Evolutionary conservation across 192 early-diverging fungal genomes (phyloP), one percentile per base, ranked within the genome.

Genomic region (Helicostylum pulchrum): DNA sequence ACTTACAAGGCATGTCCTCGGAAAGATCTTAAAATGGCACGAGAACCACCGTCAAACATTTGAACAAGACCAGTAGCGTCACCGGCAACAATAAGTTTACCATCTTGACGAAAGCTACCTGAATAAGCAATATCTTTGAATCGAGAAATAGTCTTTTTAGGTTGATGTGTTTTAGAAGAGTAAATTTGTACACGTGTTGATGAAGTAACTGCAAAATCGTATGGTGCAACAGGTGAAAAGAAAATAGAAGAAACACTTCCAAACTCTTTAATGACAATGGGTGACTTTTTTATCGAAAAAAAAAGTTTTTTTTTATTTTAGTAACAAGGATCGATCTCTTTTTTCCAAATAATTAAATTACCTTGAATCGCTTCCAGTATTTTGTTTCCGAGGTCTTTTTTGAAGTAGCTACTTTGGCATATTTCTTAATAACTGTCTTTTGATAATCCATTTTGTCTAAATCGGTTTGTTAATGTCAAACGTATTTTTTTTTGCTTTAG

Each of bases 171-270:
- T 65, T 85, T 85, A 60, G 88, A 76, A 54, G 85, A 89, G 79
- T 99, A 99, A 34, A 98, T 79, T 73, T 98, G 95, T 54, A 99
- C 87, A 49, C 94, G 83, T 51, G 93, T 85, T 17, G 93, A 94
- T 17, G 90, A 84, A 30, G 97, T 92, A 17, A 96, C 92, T 7
- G 92, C 88, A 70, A 98, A 92, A 70, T 95, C 92, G 70, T 93
- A 78, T 12, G 97, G 95, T 49, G 80, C 78, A 19, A 83, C 65
- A 20, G 85, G 89, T 53, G 86, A 88, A 73, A 95, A 99, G 70
- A 90, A 83, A 8, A 95, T 82, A 36, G 87, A 88, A 23, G 88
- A 85, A 44, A 96, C 85, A 14, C 91, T 83, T 7, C 89, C 93
- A 69, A 86, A 89, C 76, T 96, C 94, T 76, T 94, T 93, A 72